phyloP scores from a whole-genome alignment of 225 moss, liverwort and hornwort species.

The Ulota crispa region DNA sequence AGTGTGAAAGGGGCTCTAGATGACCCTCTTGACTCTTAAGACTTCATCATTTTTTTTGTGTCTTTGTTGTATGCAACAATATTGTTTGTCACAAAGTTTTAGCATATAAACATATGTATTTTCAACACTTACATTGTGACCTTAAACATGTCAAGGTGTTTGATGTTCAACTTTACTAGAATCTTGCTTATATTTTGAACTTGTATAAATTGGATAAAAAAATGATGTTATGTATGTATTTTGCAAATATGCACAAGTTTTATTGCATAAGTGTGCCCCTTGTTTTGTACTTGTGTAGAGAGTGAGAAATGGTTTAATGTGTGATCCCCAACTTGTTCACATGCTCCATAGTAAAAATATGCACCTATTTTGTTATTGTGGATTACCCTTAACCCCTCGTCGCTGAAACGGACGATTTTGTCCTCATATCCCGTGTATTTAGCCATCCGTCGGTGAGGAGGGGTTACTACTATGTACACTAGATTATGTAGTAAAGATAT shows the following conservation, averaged over 20 bases:
- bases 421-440: too few relatives aligned
- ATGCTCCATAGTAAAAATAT: too few relatives aligned
- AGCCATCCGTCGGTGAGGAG: too few relatives aligned
- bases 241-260: too few relatives aligned
- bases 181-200: too few relatives aligned
- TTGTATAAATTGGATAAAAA: too few relatives aligned
- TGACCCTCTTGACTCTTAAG: neutral
- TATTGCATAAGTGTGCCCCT: too few relatives aligned
- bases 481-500: too few relatives aligned
- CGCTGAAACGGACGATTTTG: too few relatives aligned
- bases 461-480: too few relatives aligned
- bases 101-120: neutral
- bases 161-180: neutral
- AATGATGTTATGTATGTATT: too few relatives aligned
- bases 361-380: neutral
- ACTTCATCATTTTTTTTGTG: neutral
- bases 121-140: neutral
- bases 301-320: neutral
- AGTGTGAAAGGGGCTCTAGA: neutral
- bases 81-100: neutral
- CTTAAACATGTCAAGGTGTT: neutral
- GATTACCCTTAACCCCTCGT: neutral
- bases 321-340: neutral
- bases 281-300: too few relatives aligned
- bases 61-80: neutral